Base-by-base conservation (phyloP, 768 basidiomycete species). In the Boletus insuetus region DNA sequence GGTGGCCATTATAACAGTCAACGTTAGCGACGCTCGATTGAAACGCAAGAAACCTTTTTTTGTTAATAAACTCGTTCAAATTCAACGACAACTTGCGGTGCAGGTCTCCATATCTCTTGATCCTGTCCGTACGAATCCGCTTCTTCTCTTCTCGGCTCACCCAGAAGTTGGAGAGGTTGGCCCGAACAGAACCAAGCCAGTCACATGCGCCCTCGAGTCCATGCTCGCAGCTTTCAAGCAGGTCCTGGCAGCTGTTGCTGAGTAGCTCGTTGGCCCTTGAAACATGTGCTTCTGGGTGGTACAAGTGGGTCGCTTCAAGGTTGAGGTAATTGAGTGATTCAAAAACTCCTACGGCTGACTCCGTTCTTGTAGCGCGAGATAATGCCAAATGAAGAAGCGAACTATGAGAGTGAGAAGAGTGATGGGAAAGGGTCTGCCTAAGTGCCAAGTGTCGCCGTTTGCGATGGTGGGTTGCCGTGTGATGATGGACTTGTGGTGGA, bases 131-230 rank as follows among this genome's bases (percentile, higher is more conserved):
- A 58, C 76, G 66, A 38, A 57, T 53, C 19, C 57, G 59, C 46
- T 70, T 64, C 39, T 68, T 70, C 53, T 70, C 69, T 34, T 69
- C 59, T 8, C 56, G 59, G 0, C 62, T 60, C 19, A 50, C n/a
- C 71, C 77, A 74, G 54, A 82, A 69, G 29, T 69, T 50, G 48
- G 79, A 63, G 24, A 72, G 61, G 24, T 74, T 70, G 24, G 69
- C 51, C 35, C 75, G 67, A n/a, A 77, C 70, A 19, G 64, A 69
- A 3, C 64, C 67, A 19, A 89, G 63, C 87, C 87, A 89, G 9
- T 69, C 70, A 20, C 76, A 69, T 3, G 80, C 64, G 9, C 73
- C 74, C 4, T 54, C 58, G 2, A 87, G 59, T 0, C 75, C 78
- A 4, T 64, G 63, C 40, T 69, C 65, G 55, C 81, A 79, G 4